Evolutionary conservation across 1,284 basidiomycete species (phyloP), one percentile per base, ranked within the genome.

Genomic region (Tausonia pullulans): DNA sequence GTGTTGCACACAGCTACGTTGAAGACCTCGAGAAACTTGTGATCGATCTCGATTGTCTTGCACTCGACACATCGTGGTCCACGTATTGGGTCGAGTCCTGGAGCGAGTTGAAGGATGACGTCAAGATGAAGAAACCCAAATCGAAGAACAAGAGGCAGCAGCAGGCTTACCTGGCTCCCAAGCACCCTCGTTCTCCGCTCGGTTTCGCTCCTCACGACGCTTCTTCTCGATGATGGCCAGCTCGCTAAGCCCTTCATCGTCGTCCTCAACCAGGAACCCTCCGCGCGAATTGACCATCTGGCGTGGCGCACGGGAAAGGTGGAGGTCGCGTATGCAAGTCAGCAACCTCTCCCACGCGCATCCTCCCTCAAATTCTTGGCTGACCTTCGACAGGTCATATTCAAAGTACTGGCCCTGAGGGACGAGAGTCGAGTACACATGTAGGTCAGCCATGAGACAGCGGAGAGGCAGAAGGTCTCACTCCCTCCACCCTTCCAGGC

Each of bases 271-370:
- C 66, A 78, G 76, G 76, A 96, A 97, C 0, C 93, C 94, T 62
- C 93, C 93, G 74, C 93, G 88, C 3, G 90, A 87, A 73, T 97
- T 95, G 70, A 89, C 86, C 87, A 95, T 90, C 79, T 66, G 49
- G 16, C 51, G 64, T 71, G 27, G 27, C 27, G 27, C 27, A 27
- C 27, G 27, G 27, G 27, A 27, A 27, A 27, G 27, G 27, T 27
- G 27, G 27, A 27, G 27, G 27, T 27, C 27, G 27, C 27, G 27
- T 27, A 27, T 2, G 27, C 27, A 27, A 27, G 27, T 27, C 27
- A 27, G 27, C 27, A 27, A 27, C 27, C 27, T 27, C 27, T 27
- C 27, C 27, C 27, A 27, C 27, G 27, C 27, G 27, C 27, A 27
- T 27, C 27, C 27, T 27, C 27, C 27, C 27, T 27, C 2, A 27